Percentiles rank a stretch among this genome's conserved stretches.
Evolutionary conservation across 768 basidiomycete genomes (phyloP).

Genomic region (Pleurotus sapidus): DNA sequence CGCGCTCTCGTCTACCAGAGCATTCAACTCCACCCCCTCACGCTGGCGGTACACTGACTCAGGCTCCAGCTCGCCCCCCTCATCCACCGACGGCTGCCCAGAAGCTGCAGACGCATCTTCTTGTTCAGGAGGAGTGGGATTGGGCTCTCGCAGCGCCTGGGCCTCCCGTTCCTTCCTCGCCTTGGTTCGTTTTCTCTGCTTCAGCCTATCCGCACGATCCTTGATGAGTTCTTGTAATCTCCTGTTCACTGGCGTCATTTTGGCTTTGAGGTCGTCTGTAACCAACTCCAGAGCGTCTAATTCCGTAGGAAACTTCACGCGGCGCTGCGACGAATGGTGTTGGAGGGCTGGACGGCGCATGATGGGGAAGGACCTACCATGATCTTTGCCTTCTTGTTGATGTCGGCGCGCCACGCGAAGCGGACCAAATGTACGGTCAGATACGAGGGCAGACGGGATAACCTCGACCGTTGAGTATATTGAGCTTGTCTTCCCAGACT

Average conservation of each 20-base stretch:
- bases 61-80: constrained; percentile 52
- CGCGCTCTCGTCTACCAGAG: constrained; percentile 59
- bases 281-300: constrained; percentile 83
- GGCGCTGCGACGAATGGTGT: constrained; percentile 44
- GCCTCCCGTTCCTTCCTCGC: constrained; percentile 10
- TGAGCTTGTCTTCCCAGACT: constrained; percentile 75
- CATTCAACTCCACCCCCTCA: constrained; percentile 65
- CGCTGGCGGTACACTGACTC: constrained; percentile 61
- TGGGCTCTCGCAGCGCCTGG: neutral
- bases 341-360: too few species aligned
- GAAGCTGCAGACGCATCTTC: constrained; percentile 13
- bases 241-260: constrained; percentile 66
- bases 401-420: constrained; percentile 92
- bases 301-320: constrained; percentile 90
- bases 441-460: constrained; percentile 82
- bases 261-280: constrained; percentile 74
- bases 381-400: constrained; percentile 92
- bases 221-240: constrained; percentile 79
- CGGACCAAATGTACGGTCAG: constrained; percentile 94
- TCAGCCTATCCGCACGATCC: constrained; percentile 79
- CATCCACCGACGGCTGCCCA: constrained; percentile 18
- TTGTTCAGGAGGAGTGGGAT: neutral
- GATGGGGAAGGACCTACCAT: constrained; percentile 54
- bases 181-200: constrained; percentile 78
- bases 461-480: constrained; percentile 77